Base-by-base conservation (phyloP, 371 early-diverging fungal species). In the Lichtheimia hyalospora region DNA sequence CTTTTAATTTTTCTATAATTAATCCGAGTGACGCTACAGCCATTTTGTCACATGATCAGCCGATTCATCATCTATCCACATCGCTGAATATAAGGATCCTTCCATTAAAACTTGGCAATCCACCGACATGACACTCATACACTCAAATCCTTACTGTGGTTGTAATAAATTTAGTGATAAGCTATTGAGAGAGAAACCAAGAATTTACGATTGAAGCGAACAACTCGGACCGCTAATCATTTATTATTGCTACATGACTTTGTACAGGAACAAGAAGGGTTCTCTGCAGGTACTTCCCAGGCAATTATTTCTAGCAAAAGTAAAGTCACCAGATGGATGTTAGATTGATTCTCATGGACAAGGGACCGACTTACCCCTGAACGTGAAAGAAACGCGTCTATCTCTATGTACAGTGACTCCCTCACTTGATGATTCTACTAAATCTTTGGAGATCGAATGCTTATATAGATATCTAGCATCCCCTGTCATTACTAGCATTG, bases 381-480 rank as follows among this genome's bases (percentile, higher is more conserved):
- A 81, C 2, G 81, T 81, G 27, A 74, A 70, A 0, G 81, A 81
- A 5, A 81, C 61, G 0, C 81, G 71, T 60, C 62, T 69, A 18
- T 71, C 70, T 49, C 81, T 61, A 40, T 72, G 67, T 48, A 81
- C 64, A 8, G 48, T 46, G 3, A 52, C 54, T 0, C 71, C 73
- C 21, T 64, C 61, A 2, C 58, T 41, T 18, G 68, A 52, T 3
- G 61, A 64, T 42, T 89, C 89, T 18, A 79, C 57, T 2, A 68
- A 51, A 50, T 89, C 82, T 58, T 91, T 91, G 10, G 87, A 82
- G 28, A 91, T 90, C 10, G 79, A 67, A 55, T 91, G 92, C 61
- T 81, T 85, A 42, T 73, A 88, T 43, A 82, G 71, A 54, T 83
- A 88, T n/a, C 92, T 70, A 48, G 85, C 71, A 3, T 78, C 77